Conservation (phyloP, 768 basidiomycete species). For the Suillus cothurnatus region DNA sequence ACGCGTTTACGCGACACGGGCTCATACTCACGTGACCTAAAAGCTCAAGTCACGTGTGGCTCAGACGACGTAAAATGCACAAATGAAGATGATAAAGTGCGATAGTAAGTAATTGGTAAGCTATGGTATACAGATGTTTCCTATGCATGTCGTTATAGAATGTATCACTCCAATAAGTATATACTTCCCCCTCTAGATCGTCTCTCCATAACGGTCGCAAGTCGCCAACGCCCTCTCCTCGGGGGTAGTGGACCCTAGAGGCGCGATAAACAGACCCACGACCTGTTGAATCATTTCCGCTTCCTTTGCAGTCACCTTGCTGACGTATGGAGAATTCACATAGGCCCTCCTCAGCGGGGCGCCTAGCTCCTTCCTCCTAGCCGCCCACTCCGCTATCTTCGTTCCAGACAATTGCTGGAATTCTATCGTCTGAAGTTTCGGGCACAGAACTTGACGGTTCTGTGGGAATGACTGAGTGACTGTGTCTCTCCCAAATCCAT, state of each 20-base stretch:
- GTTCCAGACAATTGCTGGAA: conserved; percentile 39
- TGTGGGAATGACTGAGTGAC: conserved; percentile 10
- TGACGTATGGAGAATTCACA: conserved; percentile 37
- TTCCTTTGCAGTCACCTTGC: conserved; percentile 27
- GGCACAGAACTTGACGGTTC: conserved; percentile 38
- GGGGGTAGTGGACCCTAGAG: conserved; percentile 42
- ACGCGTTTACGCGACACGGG: conserved; percentile 22
- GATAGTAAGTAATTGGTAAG: neutral
- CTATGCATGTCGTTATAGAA: neutral
- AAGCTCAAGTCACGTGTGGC: conserved; percentile 21
- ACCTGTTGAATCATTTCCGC: neutral
- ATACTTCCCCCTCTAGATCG: neutral
- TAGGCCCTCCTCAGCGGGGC: conserved; percentile 56
- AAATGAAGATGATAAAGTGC: neutral
- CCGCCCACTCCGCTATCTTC: conserved; percentile 39
- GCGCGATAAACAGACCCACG: conserved; percentile 27
- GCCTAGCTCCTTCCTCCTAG: conserved; percentile 39
- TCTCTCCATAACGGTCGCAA: conserved; percentile 11
- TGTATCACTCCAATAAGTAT: neutral
- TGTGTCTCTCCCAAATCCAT: conserved; percentile 14
- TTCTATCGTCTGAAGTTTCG: conserved; percentile 49
- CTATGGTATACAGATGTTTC: conserved; percentile 2
- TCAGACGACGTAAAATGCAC: neutral
- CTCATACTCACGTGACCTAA: conserved; percentile 29
- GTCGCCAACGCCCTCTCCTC: conserved; percentile 45